Base-by-base conservation (phyloP, 805 yeast genomes). In the Wickerhamomyces bovis region DNA sequence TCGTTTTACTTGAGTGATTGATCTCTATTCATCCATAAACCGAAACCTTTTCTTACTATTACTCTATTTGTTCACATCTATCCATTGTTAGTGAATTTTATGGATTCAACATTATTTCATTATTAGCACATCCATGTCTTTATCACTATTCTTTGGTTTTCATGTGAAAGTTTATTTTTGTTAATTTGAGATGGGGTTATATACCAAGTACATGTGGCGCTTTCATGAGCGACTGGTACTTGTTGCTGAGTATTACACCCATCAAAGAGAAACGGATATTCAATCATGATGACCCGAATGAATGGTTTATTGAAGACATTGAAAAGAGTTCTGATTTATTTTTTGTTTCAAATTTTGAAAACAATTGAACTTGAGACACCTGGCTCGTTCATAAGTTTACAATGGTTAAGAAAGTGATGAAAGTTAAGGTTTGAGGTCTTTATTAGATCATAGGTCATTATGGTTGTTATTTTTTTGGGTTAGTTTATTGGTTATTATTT, bases 141-240 rank as follows among this genome's bases (percentile, higher is more conserved):
- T 28, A 11, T 28, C 11, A 28, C 31, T 28, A 25, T 25, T 12
- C n/a, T 28, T 28, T 33, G 36, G 36, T 33, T 33, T 25, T 20
- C 10, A 6, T 19, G 15, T 30, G 21, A 20, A 26, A 10, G 19
- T 36, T 30, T 33, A 22, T 26, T 16, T 35, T 28, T 36, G 11
- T 33, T 36, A 16, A 16, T 43, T 35, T n/a, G 26, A 28, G 22
- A 18, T 16, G 20, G 36, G 18, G 36, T 33, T 16, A 13, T 33
- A 33, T 33, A 33, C 15, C 13, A 19, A n/a, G 7, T 47, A 49
- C 53, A 57, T 54, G 61, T 57, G 61, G 61, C 61, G 61, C 61
- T 55, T 43, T 48, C 33, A 13, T 12, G 15, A 54, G 61, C 61
- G 61, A 57, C 61, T 57, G 61, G 60, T 33, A 33, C 20, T 33